A percentile compares a stretch with the other conserved stretches of the same genome.
These are phyloP conservation scores for Biscogniauxia marginata DNA, from an alignment of 2,329 filamentous ascomycete species.

Conservation along the genomic window DNA sequence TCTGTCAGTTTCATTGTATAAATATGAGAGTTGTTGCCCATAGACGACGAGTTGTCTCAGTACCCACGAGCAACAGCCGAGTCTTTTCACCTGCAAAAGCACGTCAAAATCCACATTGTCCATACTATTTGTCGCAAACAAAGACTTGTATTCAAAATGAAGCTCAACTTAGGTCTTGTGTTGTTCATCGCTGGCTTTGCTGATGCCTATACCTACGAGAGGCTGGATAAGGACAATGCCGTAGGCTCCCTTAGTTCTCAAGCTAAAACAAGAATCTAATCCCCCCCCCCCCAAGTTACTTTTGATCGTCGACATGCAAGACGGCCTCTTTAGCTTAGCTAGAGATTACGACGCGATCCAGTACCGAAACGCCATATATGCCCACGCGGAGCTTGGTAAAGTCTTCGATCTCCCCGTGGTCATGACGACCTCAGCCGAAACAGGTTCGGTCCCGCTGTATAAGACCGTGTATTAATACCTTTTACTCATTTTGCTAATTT, in stretches of 20 bases:
- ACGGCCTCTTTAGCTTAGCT: conserved; percentile 57
- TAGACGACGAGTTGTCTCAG: too few relatives aligned
- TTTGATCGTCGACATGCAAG: conserved; percentile 59
- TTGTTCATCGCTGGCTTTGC: conserved; percentile 9
- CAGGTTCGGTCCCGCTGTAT: conserved; percentile 31
- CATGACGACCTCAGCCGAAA: conserved; percentile 67
- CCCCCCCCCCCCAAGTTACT: conserved; percentile 45
- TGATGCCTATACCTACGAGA: conserved; percentile 32
- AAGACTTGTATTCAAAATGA: conserved; percentile 8
- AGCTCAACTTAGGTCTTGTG: conserved; percentile 4
- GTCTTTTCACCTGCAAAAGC: too few relatives aligned
- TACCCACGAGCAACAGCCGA: too few relatives aligned
- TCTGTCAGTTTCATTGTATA: too few relatives aligned
- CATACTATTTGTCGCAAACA: background rate
- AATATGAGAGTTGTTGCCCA: too few relatives aligned
- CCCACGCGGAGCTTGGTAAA: conserved; percentile 64
- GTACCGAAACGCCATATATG: conserved; percentile 66
- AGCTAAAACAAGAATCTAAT: too few relatives aligned
- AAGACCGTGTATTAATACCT: background rate
- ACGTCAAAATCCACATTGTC: too few relatives aligned
- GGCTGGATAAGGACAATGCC: conserved; percentile 34
- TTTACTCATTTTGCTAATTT: background rate
- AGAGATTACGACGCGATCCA: conserved; percentile 66
- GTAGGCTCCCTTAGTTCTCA: conserved; percentile 20
- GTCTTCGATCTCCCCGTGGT: conserved; percentile 68